Conservation (phyloP, 805 yeast species). For the Monosporozyma solicola region DNA sequence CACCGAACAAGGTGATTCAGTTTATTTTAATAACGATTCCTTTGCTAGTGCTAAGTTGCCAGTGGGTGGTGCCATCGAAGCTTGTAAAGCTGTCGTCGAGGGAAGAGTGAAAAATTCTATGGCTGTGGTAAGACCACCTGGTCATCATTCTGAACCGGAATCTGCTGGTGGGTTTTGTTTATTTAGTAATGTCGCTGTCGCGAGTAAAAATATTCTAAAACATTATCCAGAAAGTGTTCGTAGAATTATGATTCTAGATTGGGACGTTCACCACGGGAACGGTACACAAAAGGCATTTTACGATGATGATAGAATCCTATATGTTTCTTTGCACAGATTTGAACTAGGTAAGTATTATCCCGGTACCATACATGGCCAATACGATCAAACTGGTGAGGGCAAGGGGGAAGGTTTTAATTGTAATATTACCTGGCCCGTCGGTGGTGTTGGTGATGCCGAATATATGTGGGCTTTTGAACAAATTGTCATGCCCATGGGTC, state of each 20-base stretch:
- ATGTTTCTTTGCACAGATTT: slow-evolving; percentile 85
- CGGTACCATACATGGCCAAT: slow-evolving; percentile 79
- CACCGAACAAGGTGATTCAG: slow-evolving; percentile 89
- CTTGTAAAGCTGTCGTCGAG: slow-evolving; percentile 90
- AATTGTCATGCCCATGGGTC: slow-evolving; percentile 78
- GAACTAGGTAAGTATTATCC: slow-evolving; percentile 92
- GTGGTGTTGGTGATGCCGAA: slow-evolving; percentile 93
- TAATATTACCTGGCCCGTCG: slow-evolving; percentile 88
- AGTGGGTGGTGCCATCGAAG: slow-evolving; percentile 96
- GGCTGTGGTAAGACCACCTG: slow-evolving; percentile 97
- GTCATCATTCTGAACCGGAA: slow-evolving; percentile 98
- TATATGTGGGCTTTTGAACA: slow-evolving; percentile 84
- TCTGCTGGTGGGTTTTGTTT: slow-evolving; percentile 95
- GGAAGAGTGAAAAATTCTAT: slow-evolving; percentile 84
- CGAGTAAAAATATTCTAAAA: slow-evolving; percentile 76
- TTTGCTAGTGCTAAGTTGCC: slow-evolving; percentile 78
- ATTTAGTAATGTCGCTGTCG: slow-evolving; percentile 94
- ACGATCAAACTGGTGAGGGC: slow-evolving; percentile 76
- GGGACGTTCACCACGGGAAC: slow-evolving; percentile 99
- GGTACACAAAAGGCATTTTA: slow-evolving; percentile 93
- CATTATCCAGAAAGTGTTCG: slow-evolving; percentile 84
- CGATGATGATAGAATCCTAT: slow-evolving; percentile 82
- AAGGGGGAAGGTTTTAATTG: slow-evolving; percentile 80
- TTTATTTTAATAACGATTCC: slow-evolving; percentile 89
- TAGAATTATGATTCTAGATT: slow-evolving; percentile 75